Conservation (phyloP, 2,329 filamentous ascomycete genomes). For the Bipolaris zeicola region DNA sequence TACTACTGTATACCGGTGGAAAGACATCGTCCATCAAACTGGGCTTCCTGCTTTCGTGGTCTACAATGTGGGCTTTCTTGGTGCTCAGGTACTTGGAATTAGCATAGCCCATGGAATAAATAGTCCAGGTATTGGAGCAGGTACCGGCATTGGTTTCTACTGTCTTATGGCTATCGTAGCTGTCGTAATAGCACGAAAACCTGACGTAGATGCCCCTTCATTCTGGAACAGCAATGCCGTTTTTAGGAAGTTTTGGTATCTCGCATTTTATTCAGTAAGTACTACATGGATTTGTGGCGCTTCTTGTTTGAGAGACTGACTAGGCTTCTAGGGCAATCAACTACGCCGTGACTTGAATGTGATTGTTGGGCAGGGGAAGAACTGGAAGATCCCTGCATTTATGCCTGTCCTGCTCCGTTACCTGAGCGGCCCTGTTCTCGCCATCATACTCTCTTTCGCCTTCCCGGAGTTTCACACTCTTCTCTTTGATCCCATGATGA, state of each 20-base stretch:
- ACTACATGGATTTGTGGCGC: background rate
- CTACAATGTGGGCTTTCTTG: conserved; percentile 61
- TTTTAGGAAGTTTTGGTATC: conserved; percentile 57
- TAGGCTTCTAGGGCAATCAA: conserved; percentile 42
- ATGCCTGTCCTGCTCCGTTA: conserved; percentile 55
- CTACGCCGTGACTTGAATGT: conserved; percentile 61
- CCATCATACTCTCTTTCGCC: conserved; percentile 44
- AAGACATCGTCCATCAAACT: conserved; percentile 54
- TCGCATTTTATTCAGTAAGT: conserved; percentile 64
- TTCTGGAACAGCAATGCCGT: conserved; percentile 52
- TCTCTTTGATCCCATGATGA: conserved; percentile 45
- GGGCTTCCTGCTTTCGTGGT: conserved; percentile 52
- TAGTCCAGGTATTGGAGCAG: conserved; percentile 55
- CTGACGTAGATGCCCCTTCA: conserved; percentile 49
- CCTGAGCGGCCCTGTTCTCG: conserved; percentile 40
- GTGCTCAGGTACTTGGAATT: conserved; percentile 59
- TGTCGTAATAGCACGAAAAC: conserved; percentile 51
- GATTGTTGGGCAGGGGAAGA: conserved; percentile 59
- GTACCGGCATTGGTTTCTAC: conserved; percentile 60
- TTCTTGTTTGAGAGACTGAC: background rate
- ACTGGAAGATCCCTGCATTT: conserved; percentile 62
- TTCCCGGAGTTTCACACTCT: conserved; percentile 42
- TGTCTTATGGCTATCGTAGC: conserved; percentile 51
- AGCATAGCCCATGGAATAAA: conserved; percentile 55
- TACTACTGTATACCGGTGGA: conserved; percentile 61